Percentiles rank a stretch among this genome's conserved stretches.
Evolutionary conservation across 352 stramenopile species (phyloP).

Genomic region (Phytophthora sp.): DNA sequence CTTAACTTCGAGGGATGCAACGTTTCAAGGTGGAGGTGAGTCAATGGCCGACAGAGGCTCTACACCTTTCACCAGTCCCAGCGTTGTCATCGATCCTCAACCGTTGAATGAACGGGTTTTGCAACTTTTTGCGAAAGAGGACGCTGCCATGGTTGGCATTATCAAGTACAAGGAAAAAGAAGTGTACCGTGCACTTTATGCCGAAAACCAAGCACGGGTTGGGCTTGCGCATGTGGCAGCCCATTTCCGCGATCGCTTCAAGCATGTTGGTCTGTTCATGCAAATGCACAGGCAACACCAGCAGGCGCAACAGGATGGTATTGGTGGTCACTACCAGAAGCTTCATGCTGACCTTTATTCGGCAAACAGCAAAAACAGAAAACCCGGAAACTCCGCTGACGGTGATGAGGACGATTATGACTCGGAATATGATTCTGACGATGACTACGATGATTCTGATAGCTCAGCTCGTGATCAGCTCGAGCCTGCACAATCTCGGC

Average conservation of each 20-base stretch:
- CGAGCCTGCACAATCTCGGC: no score
- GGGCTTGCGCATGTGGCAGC: constrained; percentile 52
- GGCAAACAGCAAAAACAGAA: not conserved
- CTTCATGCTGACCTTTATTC: constrained; percentile 56
- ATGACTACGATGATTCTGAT: constrained; percentile 18
- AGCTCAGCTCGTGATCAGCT: not conserved
- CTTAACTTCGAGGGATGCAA: not conserved
- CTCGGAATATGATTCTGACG: constrained; percentile 17
- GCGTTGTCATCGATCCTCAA: not conserved
- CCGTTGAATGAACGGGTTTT: constrained; percentile 38
- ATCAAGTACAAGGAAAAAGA: constrained; percentile 77
- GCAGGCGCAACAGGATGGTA: constrained; percentile 47
- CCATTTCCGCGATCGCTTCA: constrained; percentile 73
- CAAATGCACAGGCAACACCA: constrained; percentile 43
- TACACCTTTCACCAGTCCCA: not conserved
- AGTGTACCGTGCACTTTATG: constrained; percentile 29
- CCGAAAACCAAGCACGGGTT: constrained; percentile 46
- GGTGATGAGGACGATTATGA: constrained; percentile 6
- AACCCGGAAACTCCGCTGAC: not conserved
- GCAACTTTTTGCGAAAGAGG: constrained; percentile 59
- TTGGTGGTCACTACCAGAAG: constrained; percentile 68
- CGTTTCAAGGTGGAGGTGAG: constrained; percentile 6
- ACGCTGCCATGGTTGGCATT: constrained; percentile 57
- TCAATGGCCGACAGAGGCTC: not conserved
- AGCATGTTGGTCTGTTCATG: constrained; percentile 57